Base-by-base conservation (phyloP, 1,284 basidiomycete genomes). In the Microbotryum saponariae region DNA sequence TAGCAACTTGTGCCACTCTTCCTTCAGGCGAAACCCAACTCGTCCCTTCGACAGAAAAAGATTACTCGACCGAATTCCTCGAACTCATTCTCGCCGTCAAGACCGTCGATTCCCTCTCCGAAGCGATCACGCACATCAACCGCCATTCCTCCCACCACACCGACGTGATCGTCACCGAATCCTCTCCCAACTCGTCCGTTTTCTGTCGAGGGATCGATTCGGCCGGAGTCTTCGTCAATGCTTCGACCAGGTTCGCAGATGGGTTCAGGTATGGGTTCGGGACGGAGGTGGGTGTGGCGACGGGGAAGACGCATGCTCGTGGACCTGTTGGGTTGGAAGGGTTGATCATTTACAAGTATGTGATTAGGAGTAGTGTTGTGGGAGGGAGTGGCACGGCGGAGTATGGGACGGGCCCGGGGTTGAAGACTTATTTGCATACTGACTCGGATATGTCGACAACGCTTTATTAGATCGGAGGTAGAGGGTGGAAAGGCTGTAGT, bases 181-280 rank as follows among this genome's bases (percentile, higher is more conserved):
- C 83, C 56, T 79, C 83, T 16, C 63, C 71, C 2, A 78, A 83
- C 50, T 89, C 87, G 45, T 81, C 83, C 23, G 79, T 78, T 27
- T 99, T 97, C 78, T 89, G 87, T 71, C 81, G 86, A 25, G 88
- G 88, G 2, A 85, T 98, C 29, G 91, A 94, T 75, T 89, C 86
- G 2, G 89, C 96, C 2, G 92, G 93, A 56, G 90, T 90, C 9
- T 98, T 89, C 72, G 83, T 97, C 66, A 99, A 99, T 72, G 90
- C 92, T 4, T 89, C 86, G 67, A 96, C 96, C 9, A 83, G 96
- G 52, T 98, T 99, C 73, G 88, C 93, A 0, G 96, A 99, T 76
- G 96, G 96, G 1, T 97, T 94, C 77, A 79, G 96, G 60, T 99
- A 92, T 76, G 96, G 96, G 0, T 90, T 97, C 68, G 96, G 96